Conservation (phyloP, 2,329 filamentous ascomycete genomes). For the Helotiales sp. region DNA sequence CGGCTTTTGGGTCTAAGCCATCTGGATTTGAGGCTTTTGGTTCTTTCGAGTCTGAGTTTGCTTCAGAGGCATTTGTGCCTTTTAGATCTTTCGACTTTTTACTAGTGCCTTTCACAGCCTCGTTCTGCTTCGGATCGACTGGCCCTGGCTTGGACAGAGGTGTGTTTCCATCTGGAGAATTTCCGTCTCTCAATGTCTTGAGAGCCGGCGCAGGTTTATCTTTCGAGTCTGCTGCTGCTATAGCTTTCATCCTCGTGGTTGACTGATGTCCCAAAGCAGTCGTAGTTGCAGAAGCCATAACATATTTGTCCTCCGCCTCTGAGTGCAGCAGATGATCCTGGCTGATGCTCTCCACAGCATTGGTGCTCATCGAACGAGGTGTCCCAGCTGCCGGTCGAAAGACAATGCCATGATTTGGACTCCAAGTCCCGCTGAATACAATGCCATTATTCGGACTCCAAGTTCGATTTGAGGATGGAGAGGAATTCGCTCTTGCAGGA, state of each 20-base stretch:
- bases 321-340: constrained; percentile 32
- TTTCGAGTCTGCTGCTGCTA: neutral
- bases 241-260: neutral
- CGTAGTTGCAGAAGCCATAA: constrained; percentile 23
- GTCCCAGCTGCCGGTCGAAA: constrained; percentile 40
- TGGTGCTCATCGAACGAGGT: constrained; percentile 31
- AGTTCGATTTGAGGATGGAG: neutral
- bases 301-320: constrained; percentile 32
- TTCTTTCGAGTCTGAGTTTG: neutral
- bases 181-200: neutral
- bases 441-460: constrained; percentile 34
- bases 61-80: too few relatives aligned
- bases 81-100: neutral
- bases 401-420: constrained; percentile 47
- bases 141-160: neutral
- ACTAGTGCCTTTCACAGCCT: neutral
- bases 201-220: too few relatives aligned
- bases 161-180: neutral
- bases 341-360: constrained; percentile 21
- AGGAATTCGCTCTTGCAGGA: constrained; percentile 1
- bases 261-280: constrained; percentile 5
- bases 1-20: neutral
- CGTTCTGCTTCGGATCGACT: neutral
- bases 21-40: neutral
- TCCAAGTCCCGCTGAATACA: constrained; percentile 48